These are phyloP conservation scores for Grosmannia serpens DNA, from an alignment of 2,329 filamentous ascomycete genomes.

Conservation along the genomic window DNA sequence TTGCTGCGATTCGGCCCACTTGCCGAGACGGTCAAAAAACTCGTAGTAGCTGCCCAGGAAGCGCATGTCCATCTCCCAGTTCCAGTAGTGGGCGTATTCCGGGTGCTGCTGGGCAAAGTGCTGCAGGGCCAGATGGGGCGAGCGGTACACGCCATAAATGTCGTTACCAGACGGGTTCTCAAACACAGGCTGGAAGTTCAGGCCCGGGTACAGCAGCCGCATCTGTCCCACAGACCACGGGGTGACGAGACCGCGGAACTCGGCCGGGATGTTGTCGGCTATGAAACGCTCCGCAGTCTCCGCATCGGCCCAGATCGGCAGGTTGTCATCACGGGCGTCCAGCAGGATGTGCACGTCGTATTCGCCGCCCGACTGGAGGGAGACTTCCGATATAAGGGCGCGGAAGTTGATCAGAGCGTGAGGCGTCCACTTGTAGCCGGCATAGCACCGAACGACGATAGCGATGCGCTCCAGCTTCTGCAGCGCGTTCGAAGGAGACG, in stretches of 20 bases:
- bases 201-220: constrained; percentile 60
- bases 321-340: constrained; percentile 69
- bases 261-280: constrained; percentile 52
- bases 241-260: constrained; percentile 71
- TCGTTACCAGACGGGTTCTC: constrained; percentile 44
- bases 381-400: constrained; percentile 67
- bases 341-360: constrained; percentile 76
- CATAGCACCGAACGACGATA: constrained; percentile 70
- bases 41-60: constrained; percentile 59
- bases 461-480: constrained; percentile 51
- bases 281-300: constrained; percentile 61
- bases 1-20: constrained; percentile 57
- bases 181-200: constrained; percentile 55
- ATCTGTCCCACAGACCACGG: constrained; percentile 82
- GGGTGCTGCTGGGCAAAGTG: constrained; percentile 52
- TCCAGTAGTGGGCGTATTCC: constrained; percentile 57
- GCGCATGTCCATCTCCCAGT: constrained; percentile 60
- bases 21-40: constrained; percentile 54
- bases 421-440: constrained; percentile 65
- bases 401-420: constrained; percentile 73
- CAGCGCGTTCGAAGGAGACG: constrained; percentile 3
- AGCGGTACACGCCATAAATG: constrained; percentile 59
- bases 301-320: constrained; percentile 73
- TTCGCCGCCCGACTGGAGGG: constrained; percentile 66
- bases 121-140: constrained; percentile 50